phyloP scores from a whole-genome alignment of 164 flowering plant genomes.

The Aristolochia fimbriata region DNA sequence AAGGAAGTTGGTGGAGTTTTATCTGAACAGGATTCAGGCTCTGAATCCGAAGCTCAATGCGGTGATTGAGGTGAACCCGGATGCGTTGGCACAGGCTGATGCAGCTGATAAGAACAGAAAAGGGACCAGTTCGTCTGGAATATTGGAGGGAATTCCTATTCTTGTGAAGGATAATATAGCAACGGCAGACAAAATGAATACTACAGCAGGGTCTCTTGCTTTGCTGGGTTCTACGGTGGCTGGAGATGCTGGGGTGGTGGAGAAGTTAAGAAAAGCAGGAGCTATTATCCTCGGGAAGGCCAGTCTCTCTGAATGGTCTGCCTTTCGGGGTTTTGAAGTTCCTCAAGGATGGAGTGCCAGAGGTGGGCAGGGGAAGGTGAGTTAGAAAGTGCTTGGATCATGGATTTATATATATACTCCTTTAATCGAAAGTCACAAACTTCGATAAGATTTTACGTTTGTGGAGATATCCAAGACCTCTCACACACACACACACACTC shows the following conservation, averaged over 20 bases:
- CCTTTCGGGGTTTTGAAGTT: neutral
- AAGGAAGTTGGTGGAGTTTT: conserved; percentile 21
- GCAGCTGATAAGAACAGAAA: conserved; percentile 22
- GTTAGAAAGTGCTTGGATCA: too few species aligned
- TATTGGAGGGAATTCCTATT: neutral
- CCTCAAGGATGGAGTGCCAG: conserved; percentile 11
- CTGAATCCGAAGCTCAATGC: conserved; percentile 25
- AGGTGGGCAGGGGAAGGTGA: conserved; percentile 10
- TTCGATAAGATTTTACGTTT: too few species aligned
- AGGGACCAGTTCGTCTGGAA: conserved; percentile 1
- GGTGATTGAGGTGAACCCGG: conserved; percentile 41
- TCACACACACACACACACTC: too few species aligned
- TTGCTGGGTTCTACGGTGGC: conserved; percentile 35
- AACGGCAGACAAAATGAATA: conserved; percentile 13
- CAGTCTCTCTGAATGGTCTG: conserved; percentile 9
- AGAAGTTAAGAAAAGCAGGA: conserved; percentile 31
- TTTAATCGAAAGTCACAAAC: too few species aligned
- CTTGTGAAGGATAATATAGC: neutral
- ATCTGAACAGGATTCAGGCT: conserved; percentile 18
- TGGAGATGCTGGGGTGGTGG: conserved; percentile 41
- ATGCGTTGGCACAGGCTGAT: conserved; percentile 24
- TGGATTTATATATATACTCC: too few species aligned
- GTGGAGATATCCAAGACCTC: too few species aligned
- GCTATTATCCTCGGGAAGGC: conserved; percentile 30
- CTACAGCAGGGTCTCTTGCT: conserved; percentile 28